These are phyloP conservation scores for Plectranthus barbatus DNA, from an alignment of 257 asterid species.

Conservation along the genomic window DNA sequence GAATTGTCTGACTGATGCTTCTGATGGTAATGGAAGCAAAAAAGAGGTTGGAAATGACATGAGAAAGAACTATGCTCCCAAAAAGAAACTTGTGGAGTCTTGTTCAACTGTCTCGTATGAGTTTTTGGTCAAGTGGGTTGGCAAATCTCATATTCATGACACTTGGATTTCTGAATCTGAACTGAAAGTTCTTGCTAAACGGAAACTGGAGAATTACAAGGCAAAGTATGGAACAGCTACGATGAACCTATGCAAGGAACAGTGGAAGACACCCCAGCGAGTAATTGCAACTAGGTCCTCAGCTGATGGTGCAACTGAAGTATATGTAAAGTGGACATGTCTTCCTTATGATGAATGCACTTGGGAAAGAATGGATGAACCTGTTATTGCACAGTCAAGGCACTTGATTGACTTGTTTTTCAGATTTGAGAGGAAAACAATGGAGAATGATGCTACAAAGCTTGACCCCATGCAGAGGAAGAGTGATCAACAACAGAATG, in stretches of 20 bases:
- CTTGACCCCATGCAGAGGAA: constrained; percentile 31
- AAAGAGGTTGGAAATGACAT: constrained; percentile 28
- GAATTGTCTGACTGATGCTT: constrained; percentile 20
- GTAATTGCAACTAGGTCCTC: constrained; percentile 64
- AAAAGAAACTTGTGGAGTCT: constrained; percentile 34
- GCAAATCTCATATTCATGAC: constrained; percentile 84
- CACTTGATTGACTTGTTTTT: constrained; percentile 63
- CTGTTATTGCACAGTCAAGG: constrained; percentile 46
- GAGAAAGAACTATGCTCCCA: constrained; percentile 16
- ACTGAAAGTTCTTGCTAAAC: constrained; percentile 71
- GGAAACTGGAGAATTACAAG: constrained; percentile 91
- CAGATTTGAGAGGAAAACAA: constrained; percentile 64
- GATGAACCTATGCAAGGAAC: constrained; percentile 75
- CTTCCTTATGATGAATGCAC: constrained; percentile 96
- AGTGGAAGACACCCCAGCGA: constrained; percentile 88
- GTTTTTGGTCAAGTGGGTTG: constrained; percentile 93
- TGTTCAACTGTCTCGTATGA: constrained; percentile 44
- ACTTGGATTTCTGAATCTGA: constrained; percentile 82
- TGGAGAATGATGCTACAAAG: constrained; percentile 41
- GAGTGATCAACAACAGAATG: constrained; percentile 35
- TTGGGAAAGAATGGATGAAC: constrained; percentile 85
- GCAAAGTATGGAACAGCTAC: constrained; percentile 70
- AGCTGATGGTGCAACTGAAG: constrained; percentile 61
- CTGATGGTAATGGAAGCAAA: constrained; percentile 36
- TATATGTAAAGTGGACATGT: constrained; percentile 76